Evolutionary conservation across 2,329 filamentous ascomycete genomes (phyloP).

Genomic region (Peltaster fructicola): DNA sequence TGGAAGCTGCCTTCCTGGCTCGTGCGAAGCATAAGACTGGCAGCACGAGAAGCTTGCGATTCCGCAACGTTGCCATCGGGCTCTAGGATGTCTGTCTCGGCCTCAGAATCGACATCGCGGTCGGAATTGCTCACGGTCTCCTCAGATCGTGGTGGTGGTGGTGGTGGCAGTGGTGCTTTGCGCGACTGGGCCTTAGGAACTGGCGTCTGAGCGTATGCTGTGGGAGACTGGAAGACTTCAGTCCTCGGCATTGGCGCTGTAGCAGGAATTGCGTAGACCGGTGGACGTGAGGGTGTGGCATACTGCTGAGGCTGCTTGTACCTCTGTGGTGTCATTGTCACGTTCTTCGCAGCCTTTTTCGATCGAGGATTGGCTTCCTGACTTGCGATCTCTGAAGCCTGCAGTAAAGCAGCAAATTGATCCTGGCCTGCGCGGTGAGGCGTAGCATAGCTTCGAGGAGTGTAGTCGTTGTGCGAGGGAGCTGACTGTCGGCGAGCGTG

Average conservation of each 20-base stretch:
- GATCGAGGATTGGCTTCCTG: conserved; percentile 44
- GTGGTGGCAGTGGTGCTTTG: too few species aligned
- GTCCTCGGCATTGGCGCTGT: conserved; percentile 33
- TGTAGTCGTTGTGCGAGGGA: conserved; percentile 37
- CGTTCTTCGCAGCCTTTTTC: conserved; percentile 21
- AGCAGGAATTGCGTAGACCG: conserved; percentile 22
- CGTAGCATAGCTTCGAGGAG: conserved; percentile 29
- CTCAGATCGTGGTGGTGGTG: conserved; percentile 10
- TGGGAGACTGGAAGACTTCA: conserved; percentile 23
- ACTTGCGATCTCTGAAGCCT: conserved; percentile 57
- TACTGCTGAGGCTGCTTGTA: conserved; percentile 44
- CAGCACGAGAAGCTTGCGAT: conserved; percentile 62
- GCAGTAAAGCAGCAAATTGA: conserved; percentile 56
- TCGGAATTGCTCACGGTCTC: conserved; percentile 65
- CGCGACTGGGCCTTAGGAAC: conserved; percentile 8
- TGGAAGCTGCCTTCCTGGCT: conserved; percentile 22
- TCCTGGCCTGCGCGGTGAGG: conserved; percentile 19
- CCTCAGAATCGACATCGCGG: conserved; percentile 28
- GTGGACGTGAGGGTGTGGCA: conserved; percentile 30
- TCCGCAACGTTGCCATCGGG: conserved; percentile 35
- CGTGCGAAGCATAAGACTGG: conserved; percentile 42
- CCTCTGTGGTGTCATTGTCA: conserved; percentile 35
- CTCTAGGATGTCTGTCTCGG: conserved; percentile 44
- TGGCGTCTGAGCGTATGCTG: conserved; percentile 10
- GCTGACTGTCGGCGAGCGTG: conserved; percentile 70